phyloP scores from a whole-genome alignment of 257 asterid genomes.

The Handroanthus guayacan region DNA sequence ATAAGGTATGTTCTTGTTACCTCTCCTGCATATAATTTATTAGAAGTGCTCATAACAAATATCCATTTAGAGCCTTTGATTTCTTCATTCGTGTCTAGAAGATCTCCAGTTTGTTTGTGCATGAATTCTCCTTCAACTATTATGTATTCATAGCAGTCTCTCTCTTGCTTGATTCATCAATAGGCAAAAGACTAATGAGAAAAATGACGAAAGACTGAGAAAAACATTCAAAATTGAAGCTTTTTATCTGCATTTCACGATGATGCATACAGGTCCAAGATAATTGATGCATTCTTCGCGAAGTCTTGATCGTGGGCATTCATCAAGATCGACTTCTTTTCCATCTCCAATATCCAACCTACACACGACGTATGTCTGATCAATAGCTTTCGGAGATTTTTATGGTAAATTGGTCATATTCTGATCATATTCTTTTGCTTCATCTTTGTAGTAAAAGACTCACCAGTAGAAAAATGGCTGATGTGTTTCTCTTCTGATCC shows the following conservation, averaged over 20 bases:
- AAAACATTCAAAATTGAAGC: neutral
- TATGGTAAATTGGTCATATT: too few species aligned
- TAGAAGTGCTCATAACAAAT: constrained; percentile 76
- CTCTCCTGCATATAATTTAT: constrained; percentile 67
- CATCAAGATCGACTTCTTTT: constrained; percentile 63
- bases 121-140: constrained; percentile 58
- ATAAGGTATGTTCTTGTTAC: constrained; percentile 31
- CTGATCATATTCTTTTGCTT: too few species aligned
- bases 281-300: constrained; percentile 68
- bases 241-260: neutral
- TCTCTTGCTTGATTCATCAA: constrained; percentile 60
- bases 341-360: constrained; percentile 94
- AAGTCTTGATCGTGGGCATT: constrained; percentile 68
- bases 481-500: constrained; percentile 61
- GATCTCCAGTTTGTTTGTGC: constrained; percentile 57
- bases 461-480: constrained; percentile 91
- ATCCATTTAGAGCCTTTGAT: constrained; percentile 64
- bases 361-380: constrained; percentile 27
- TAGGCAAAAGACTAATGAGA: constrained; percentile 20
- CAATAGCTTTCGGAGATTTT: too few species aligned
- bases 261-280: constrained; percentile 71
- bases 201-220: neutral
- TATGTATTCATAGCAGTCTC: constrained; percentile 63
- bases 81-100: constrained; percentile 59
- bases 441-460: constrained; percentile 15